Percentiles rank a stretch among this genome's conserved stretches.
Conservation (phyloP, 129 eudicot species). For the Saposhnikovia divaricata region DNA sequence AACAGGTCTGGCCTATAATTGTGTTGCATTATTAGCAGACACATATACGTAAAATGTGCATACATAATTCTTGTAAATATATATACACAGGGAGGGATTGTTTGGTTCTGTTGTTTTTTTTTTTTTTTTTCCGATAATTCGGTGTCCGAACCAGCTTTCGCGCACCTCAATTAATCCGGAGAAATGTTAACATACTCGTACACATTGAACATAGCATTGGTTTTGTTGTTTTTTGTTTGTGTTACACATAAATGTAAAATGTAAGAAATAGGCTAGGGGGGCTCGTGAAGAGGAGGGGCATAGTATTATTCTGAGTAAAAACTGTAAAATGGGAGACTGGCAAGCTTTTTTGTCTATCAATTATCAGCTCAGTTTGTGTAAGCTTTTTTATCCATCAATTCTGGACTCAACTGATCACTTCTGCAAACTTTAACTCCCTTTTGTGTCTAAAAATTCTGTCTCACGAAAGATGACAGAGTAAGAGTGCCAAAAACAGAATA, state of each 20-base stretch:
- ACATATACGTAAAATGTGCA: not conserved
- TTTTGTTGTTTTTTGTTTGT: not conserved
- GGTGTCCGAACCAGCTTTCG: no score
- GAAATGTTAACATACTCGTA: no score
- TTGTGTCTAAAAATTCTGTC: slow-evolving; percentile 8
- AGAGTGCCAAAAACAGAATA: slow-evolving; percentile 6
- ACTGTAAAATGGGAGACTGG: not conserved
- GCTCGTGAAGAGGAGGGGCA: not conserved
- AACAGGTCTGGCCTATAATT: not conserved
- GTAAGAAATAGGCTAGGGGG: not conserved
- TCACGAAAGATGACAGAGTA: slow-evolving; percentile 1
- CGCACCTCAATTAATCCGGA: no score
- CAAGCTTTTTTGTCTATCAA: slow-evolving; percentile 11
- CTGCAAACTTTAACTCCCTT: not conserved
- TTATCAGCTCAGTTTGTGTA: not conserved
- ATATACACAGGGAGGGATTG: not conserved
- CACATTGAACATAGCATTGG: fast-evolving
- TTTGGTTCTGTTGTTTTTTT: not conserved
- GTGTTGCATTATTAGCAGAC: not conserved
- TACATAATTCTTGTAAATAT: not conserved
- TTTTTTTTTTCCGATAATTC: no score
- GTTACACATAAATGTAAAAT: not conserved
- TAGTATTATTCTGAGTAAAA: not conserved
- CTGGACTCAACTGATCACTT: slow-evolving; percentile 5
- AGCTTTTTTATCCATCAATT: not conserved